Evolutionary conservation across 192 early-diverging fungal species (phyloP).

Genomic region (Backusella australiensis): DNA sequence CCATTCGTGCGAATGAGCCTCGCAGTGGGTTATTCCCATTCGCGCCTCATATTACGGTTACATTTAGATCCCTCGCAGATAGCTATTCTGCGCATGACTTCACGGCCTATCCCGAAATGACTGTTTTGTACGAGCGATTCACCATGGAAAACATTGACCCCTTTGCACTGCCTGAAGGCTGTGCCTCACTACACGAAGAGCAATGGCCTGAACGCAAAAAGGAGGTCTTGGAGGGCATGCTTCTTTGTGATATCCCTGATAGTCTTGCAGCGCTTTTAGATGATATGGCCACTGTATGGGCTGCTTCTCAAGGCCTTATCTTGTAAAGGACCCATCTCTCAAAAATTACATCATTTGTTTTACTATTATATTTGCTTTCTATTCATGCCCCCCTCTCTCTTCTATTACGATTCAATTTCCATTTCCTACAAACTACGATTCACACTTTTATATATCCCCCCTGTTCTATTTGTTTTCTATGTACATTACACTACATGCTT

Average conservation of each 20-base stretch:
- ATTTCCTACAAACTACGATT: neutral
- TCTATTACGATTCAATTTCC: neutral
- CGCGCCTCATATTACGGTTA: slow-evolving; percentile 20
- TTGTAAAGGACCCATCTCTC: neutral
- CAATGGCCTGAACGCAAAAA: neutral
- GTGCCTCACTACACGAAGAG: no score
- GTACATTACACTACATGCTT: neutral
- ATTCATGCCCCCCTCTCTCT: neutral
- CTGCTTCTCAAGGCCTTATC: neutral
- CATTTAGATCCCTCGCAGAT: slow-evolving; percentile 11
- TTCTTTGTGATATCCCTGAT: slow-evolving; percentile 18
- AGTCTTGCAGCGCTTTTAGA: neutral
- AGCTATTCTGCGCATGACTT: neutral
- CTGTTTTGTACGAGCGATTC: neutral
- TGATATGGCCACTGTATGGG: slow-evolving; percentile 1
- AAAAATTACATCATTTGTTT: neutral
- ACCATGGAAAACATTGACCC: slow-evolving; percentile 12
- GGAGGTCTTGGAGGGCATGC: neutral
- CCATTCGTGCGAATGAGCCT: slow-evolving; percentile 14
- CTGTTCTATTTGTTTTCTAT: neutral
- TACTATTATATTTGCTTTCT: no score
- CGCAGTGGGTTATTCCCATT: slow-evolving; percentile 16
- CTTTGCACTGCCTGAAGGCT: neutral
- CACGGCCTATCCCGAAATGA: slow-evolving; percentile 3
- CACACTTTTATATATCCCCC: neutral